phyloP scores from a whole-genome alignment of 768 basidiomycete species.

The Tylopilus plumbeoviolaceoides region DNA sequence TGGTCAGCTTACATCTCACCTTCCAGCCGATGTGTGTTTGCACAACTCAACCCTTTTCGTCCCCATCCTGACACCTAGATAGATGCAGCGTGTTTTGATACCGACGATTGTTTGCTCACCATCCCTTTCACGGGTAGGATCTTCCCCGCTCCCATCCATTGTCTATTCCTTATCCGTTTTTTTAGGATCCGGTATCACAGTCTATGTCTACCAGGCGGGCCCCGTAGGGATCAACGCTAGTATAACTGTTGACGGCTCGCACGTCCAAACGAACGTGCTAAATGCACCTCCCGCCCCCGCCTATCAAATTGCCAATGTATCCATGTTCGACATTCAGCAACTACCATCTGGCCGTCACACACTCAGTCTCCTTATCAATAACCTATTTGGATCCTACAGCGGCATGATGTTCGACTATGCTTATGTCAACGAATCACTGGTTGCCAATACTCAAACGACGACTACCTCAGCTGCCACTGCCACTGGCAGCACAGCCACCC shows the following conservation, averaged over 20 bases:
- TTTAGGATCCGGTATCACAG: constrained; percentile 20
- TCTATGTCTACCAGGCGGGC: constrained; percentile 24
- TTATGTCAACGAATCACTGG: constrained; percentile 18
- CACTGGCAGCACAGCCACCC: not conserved
- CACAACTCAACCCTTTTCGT: not conserved
- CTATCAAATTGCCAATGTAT: constrained; percentile 20
- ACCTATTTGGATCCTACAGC: constrained; percentile 20
- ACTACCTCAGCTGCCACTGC: not conserved
- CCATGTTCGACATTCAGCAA: constrained; percentile 24
- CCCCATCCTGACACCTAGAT: not conserved
- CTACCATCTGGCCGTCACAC: constrained; percentile 14
- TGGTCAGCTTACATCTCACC: not conserved
- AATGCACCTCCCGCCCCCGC: constrained; percentile 16
- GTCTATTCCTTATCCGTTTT: not conserved
- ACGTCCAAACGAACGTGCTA: constrained; percentile 14
- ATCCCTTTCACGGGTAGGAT: constrained; percentile 24
- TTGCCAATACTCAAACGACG: constrained; percentile 1
- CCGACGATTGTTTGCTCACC: constrained; percentile 16
- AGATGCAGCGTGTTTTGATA: constrained; percentile 21
- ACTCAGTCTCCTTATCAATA: constrained; percentile 13
- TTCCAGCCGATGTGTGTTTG: constrained; percentile 18
- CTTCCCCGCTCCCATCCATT: not conserved
- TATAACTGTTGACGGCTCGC: constrained; percentile 13
- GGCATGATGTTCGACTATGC: constrained; percentile 27
- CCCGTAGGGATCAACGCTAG: constrained; percentile 24